Evolutionary conservation across 1,139 yeast species (phyloP).

Genomic region (Pichia norvegensis): DNA sequence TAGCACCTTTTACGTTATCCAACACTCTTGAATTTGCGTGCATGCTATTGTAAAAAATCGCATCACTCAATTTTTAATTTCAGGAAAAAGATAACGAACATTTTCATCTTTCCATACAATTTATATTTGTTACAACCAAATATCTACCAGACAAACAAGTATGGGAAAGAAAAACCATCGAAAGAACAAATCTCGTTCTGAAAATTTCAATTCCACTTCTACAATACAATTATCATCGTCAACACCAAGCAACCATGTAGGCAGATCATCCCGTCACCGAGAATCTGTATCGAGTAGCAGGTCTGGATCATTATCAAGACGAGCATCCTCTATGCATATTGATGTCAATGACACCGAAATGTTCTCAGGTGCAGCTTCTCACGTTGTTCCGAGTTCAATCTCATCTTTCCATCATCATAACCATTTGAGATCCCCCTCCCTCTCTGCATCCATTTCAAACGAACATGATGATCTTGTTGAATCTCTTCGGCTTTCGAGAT

Average conservation of each 20-base stretch:
- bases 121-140: background rate
- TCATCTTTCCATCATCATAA: conserved; percentile 68
- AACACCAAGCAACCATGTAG: background rate
- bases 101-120: no score
- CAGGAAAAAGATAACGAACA: no score
- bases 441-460: conserved; percentile 12
- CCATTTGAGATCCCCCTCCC: conserved; percentile 19
- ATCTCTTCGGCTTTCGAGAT: conserved; percentile 1
- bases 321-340: conserved; percentile 29
- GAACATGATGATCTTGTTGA: conserved; percentile 1
- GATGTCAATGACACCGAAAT: conserved; percentile 58
- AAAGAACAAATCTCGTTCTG: background rate
- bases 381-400: conserved; percentile 82
- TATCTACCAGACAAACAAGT: background rate
- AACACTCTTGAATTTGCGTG: no score
- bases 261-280: conserved; percentile 23
- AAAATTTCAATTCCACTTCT: background rate
- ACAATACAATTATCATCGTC: background rate
- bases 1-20: no score
- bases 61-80: no score
- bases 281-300: conserved; percentile 35
- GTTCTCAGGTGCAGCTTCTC: conserved; percentile 86
- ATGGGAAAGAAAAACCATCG: background rate
- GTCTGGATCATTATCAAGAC: conserved; percentile 2
- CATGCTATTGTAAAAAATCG: no score